Base-by-base conservation (phyloP, 2,329 filamentous ascomycete genomes). In the Rhynchosporium secalis region DNA sequence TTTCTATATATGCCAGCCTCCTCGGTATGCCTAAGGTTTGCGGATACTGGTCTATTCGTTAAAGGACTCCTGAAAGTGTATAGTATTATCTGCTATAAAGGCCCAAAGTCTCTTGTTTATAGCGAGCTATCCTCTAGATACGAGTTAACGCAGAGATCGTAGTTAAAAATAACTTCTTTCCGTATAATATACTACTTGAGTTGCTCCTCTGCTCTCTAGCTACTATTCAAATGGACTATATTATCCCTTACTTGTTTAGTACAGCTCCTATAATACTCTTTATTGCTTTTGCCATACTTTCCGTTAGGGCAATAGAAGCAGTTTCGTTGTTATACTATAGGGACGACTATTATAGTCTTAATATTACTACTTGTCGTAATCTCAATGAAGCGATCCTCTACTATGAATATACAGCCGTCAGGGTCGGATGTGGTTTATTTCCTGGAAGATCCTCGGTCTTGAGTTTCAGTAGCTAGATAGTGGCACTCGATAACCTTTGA, bases 401-500 rank as follows among this genome's bases (percentile, higher is more conserved):
- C 28, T 4, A 49, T 49, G 47, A 49, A 49, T 6, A 10, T 49
- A 28, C 10, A 28, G 47, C 47, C 47, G 7, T 49, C 9, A 49
- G 29, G 47, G 33, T 49, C 47, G 13, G 47, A 49, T 13, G 9
- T 33, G 33, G 47, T 49, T 7, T 49, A 10, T 49, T 49, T 49
- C 28, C 29, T 13, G 47, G 10, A 49, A 33, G 4, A 33, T 13
- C 13, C 47, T 49, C 47, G 47, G 47, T 49, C 47, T 64, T 13
- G 65, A 64, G 56, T 67, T 67, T 29, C 62, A 60, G 66, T 69
- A 64, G 13, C 54, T 56, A 51, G 8, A 51, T 51, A 51, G 33
- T 51, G 13, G 48, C 38, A 38, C 36, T 51, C 13, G 48, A 51
- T 9, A 51, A 51, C 48, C 31, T 51, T 31, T 6, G 36, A 51